Evolutionary conservation across 192 early-diverging fungal genomes (phyloP), one percentile per base, ranked within the genome.

Genomic region (Dimargaris xerosporica): DNA sequence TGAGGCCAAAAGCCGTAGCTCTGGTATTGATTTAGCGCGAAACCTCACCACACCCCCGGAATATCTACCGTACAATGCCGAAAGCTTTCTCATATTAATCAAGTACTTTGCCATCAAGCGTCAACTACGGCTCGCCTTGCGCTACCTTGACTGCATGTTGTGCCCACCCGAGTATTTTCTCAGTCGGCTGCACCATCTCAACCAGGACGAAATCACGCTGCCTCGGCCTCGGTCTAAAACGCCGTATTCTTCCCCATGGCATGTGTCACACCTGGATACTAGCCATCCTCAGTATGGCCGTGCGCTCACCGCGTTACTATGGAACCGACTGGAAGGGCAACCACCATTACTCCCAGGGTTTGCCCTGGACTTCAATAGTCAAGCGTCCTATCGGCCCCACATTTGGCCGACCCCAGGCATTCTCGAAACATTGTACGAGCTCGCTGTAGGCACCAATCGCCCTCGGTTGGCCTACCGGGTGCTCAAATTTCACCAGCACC

Each of bases 11-110:
- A 39, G 7, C 34, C 34, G 34, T 7, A 39, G 34, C 34, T 5
- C 34, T 39, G 34, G 34, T 5, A 39, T 7, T 7, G 2, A 2
- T 39, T 7, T 39, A 39, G 34, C 34, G 34, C 34, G 34, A 39
- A 39, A 39, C 34, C 34, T 7, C 3, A 2, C 34, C 34, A 2
- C 34, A 39, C 34, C 7, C 7, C 7, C 34, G 2, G 34, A 39
- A 39, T 7, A 39, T n/a, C n/a, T 52, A n/a, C 50, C 50, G 13
- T 52, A 52, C 50, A 52, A 52, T 28, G 28, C 50, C 1, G 50
- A 52, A 52, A 52, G 50, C 28, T 52, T 52, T 52, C 50, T 21
- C 50, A 52, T 52, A 19, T 52, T 52, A n/a, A 26, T 52, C 34
- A 39, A 39, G 7, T 39, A 39, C 34, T 39, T 39, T 39, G 34